Evolutionary conservation across 2,329 filamentous ascomycete genomes (phyloP).

Genomic region (Trichoderma hamatum): DNA sequence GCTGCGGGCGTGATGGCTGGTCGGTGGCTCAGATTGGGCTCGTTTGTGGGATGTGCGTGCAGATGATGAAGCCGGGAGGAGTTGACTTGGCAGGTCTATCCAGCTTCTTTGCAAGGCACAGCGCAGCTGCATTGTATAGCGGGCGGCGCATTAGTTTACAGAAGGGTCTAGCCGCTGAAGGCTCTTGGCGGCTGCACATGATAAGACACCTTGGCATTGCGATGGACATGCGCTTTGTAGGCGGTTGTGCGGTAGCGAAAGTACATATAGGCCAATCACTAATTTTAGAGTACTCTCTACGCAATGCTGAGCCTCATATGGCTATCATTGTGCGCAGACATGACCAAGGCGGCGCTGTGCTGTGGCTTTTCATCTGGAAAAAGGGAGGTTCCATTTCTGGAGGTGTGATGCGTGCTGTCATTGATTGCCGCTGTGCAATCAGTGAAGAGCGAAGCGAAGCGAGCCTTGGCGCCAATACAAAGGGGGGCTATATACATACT

Average conservation of each 20-base stretch:
- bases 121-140: not conserved
- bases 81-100: not conserved
- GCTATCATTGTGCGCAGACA: not conserved
- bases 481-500: not conserved
- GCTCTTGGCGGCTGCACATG: not conserved
- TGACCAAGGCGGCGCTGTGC: not conserved
- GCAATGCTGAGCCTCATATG: not conserved
- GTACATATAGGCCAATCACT: not conserved
- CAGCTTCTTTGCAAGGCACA: not conserved
- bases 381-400: not conserved
- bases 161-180: not conserved
- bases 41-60: not conserved
- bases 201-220: not conserved
- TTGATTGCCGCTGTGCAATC: not conserved
- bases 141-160: not conserved
- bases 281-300: not conserved
- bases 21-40: conserved; percentile 8
- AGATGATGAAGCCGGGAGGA: conserved; percentile 7
- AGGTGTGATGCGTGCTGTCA: not conserved
- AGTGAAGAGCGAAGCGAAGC: conserved; percentile 11
- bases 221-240: not conserved
- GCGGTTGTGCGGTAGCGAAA: not conserved
- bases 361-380: not conserved
- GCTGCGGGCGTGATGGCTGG: conserved; percentile 1
- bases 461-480: conserved; percentile 7